Base-by-base conservation (phyloP, 805 yeast genomes). In the Candida dendrica region DNA sequence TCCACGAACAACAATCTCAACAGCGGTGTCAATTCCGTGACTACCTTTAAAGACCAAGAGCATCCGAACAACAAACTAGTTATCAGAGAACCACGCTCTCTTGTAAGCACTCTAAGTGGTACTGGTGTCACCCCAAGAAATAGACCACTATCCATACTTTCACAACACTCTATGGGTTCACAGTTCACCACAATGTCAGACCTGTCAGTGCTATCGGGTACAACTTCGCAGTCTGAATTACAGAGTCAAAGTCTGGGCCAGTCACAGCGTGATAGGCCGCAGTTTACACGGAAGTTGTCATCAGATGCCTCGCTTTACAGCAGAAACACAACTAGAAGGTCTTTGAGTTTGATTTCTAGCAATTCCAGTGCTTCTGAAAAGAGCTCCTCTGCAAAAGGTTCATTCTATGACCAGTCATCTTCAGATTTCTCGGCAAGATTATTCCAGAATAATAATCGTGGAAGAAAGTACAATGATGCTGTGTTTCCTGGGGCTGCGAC, bases 81-180 rank as follows among this genome's bases (percentile, higher is more conserved):
- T 1, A 57, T 58, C 22, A 55, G 56, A 27, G 61, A 60, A 17
- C 63, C 69, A 32, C 56, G 50, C 47, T 42, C 65, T 40, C 53
- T 55, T 18, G n/a, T 44, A 1, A 43, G 49, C 13, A n/a, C 18
- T 30, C 20, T 36, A 43, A 41, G 52, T 3, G 41, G 36, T 19
- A 8, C 8, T 27, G 31, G 26, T 6, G 11, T 20, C 15, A 34
- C 26, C 20, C 4, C 26, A 45, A 53, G 56, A 46, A 27, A 27
- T 24, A 59, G 82, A 39, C 81, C 81, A 4, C 64, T 67, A 0
- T 77, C 84, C 1, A 66, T 69, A 33, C 54, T 76, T 1, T 77
- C 83, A 0, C 71, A 75, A 18, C 68, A 69, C 41, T 74, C 79
- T 0, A 55, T 67, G 2, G 61, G 71, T n/a, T 72, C 77, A 0